Evolutionary conservation across 164 flowering plant species (phyloP), one percentile per base, ranked within the genome.

Genomic region (Nelumbo lutea): DNA sequence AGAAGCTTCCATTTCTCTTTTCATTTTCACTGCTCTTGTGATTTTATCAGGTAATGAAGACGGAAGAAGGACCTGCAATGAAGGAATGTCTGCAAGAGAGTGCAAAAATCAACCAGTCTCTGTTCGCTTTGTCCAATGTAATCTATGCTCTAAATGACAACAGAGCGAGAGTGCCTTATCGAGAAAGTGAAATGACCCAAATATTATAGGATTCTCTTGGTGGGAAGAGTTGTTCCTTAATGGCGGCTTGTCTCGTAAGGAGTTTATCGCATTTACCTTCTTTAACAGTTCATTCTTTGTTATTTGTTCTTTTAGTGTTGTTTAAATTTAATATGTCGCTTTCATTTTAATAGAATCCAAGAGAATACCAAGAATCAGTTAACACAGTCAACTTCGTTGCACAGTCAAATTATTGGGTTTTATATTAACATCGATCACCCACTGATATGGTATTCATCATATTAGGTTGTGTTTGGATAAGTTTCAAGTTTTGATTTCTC

Each of bases 121-220:
- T 95, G 43, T 89, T 95, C 76, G 94, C 95, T 45, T 75, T 95
- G 70, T 95, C 97, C 1, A 90, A 95, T 76, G 99, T 95, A 68
- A 92, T 95, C 47, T 86, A 81, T 81, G 99, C 99, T 14, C 82
- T 96, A 52, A 96, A 95, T 66, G 88, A 89, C 76, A 87, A 86
- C 73, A 76, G 73, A 62, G 73, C 86, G 0, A 79, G 95, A 66
- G 84, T 93, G 11, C 98, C 98, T 2, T 93, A 90, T 67, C 72
- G 99, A 68, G 98, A 96, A 56, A 93, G 92, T 87, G 93, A 96
- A 76, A 69, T 96, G 86, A 96, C 98, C 45, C 83, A 98, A 6
- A 88, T 96, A 71, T 74, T 93, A 78, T 97, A 96, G 76, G 99
- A 96, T 72, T 96, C 99, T 52, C 90, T 96, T 59, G 98, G 98